These are phyloP conservation scores for Brassica balearica DNA, from an alignment of 441 rosid species.

Conservation along the genomic window DNA sequence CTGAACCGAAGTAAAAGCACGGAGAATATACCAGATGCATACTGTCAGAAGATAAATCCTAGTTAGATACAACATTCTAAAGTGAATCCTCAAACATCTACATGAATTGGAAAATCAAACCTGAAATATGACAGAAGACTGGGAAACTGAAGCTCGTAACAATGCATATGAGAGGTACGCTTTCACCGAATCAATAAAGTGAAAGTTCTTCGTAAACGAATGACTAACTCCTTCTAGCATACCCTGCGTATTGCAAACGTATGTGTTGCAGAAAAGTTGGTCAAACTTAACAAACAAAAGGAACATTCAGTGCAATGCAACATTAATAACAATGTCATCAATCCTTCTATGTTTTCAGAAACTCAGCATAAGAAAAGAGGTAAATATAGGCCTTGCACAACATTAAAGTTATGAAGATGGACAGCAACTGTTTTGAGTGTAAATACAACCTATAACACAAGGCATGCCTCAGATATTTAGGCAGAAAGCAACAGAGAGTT, in stretches of 20 bases:
- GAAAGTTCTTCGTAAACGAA: slow-evolving; percentile 93
- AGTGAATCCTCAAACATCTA: slow-evolving; percentile 28
- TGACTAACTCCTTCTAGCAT: slow-evolving; percentile 93
- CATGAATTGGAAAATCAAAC: slow-evolving; percentile 53
- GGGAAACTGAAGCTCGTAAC: slow-evolving; percentile 96
- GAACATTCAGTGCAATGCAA: slow-evolving; percentile 19
- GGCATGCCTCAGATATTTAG: slow-evolving; percentile 19
- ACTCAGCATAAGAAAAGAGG: slow-evolving; percentile 8
- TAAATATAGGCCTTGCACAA: slow-evolving; percentile 18
- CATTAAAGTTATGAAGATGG: slow-evolving; percentile 23
- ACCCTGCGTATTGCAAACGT: slow-evolving; percentile 65
- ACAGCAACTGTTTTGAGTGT: slow-evolving; percentile 23
- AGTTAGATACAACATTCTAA: slow-evolving; percentile 43
- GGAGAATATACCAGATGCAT: slow-evolving; percentile 96
- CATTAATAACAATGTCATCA: slow-evolving; percentile 10
- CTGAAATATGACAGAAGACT: slow-evolving; percentile 92
- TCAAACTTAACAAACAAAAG: slow-evolving; percentile 31
- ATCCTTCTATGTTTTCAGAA: slow-evolving; percentile 20
- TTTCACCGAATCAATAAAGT: slow-evolving; percentile 98
- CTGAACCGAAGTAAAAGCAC: slow-evolving; percentile 92
- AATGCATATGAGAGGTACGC: slow-evolving; percentile 98
- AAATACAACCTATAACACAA: slow-evolving; percentile 19
- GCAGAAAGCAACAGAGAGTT: slow-evolving; percentile 26
- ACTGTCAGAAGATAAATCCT: slow-evolving; percentile 65
- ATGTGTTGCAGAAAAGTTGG: slow-evolving; percentile 23